Evolutionary conservation across 306 rosid genomes (phyloP).

Genomic region (Comarum palustre): DNA sequence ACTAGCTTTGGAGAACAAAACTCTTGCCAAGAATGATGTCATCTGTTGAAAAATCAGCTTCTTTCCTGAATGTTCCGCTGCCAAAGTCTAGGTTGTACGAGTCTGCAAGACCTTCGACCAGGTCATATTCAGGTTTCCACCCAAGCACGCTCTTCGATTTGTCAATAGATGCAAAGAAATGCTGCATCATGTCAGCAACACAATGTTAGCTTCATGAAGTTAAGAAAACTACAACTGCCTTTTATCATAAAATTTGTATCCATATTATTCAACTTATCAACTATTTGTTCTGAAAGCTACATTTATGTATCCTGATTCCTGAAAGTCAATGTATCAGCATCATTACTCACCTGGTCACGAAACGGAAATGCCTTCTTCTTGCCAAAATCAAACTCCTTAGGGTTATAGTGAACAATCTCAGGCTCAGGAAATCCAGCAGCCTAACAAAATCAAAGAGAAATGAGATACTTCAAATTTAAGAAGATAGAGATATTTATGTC

Average conservation of each 20-base stretch:
- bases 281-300: neutral
- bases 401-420: constrained; percentile 85
- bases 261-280: neutral
- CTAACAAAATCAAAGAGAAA: constrained; percentile 33
- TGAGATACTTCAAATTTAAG: neutral
- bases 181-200: constrained; percentile 43
- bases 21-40: constrained; percentile 88
- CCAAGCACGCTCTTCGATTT: constrained; percentile 86
- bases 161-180: constrained; percentile 88
- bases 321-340: neutral
- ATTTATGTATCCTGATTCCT: neutral
- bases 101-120: constrained; percentile 86
- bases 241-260: neutral
- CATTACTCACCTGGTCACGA: constrained; percentile 74
- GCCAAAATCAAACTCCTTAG: constrained; percentile 86
- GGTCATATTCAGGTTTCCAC: constrained; percentile 61
- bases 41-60: constrained; percentile 85
- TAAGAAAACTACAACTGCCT: neutral
- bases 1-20: constrained; percentile 54
- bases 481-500: neutral
- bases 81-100: constrained; percentile 90
- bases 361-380: constrained; percentile 93
- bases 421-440: constrained; percentile 97
- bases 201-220: neutral
- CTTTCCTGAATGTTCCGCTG: constrained; percentile 85